Percentiles rank a stretch among this genome's conserved stretches.
These are phyloP conservation scores for Metschnikowia drakensbergensis DNA, from an alignment of 805 yeast genomes.

Conservation along the genomic window DNA sequence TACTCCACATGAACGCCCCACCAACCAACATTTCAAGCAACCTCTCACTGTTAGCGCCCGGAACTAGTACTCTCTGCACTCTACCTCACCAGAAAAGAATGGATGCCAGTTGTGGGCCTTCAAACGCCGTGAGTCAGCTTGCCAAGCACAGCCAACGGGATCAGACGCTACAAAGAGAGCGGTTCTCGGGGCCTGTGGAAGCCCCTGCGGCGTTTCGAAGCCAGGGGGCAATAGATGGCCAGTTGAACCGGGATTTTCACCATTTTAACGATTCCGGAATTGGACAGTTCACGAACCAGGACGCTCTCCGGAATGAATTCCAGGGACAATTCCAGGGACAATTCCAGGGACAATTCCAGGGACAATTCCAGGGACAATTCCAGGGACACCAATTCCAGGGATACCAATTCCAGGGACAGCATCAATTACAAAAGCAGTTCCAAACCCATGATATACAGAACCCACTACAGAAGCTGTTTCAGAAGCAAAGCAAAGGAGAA, in stretches of 20 bases:
- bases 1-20: not conserved
- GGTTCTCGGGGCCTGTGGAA: conserved; percentile 7
- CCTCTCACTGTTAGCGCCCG: no score
- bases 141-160: conserved; percentile 41
- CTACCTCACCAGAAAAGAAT: conserved; percentile 9
- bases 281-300: no score
- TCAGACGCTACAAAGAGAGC: conserved; percentile 36
- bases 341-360: no score
- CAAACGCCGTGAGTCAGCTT: conserved; percentile 42
- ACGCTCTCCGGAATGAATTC: no score
- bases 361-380: conserved; percentile 5
- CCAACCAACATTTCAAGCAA: not conserved
- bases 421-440: conserved; percentile 21
- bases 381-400: no score
- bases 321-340: conserved; percentile 9
- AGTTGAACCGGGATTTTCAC: conserved; percentile 38
- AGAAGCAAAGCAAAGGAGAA: not conserved
- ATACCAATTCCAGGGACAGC: conserved; percentile 12
- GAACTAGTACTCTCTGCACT: no score
- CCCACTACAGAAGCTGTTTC: conserved; percentile 11
- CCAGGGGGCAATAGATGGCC: conserved; percentile 26
- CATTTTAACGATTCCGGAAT: conserved; percentile 23
- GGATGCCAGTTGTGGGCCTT: conserved; percentile 45
- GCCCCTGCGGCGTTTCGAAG: conserved; percentile 17
- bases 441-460: conserved; percentile 3